Percentiles rank a stretch among this genome's conserved stretches.
phyloP scores from a whole-genome alignment of 495 filamentous ascomycete genomes.

The Podospora tetraspora region DNA sequence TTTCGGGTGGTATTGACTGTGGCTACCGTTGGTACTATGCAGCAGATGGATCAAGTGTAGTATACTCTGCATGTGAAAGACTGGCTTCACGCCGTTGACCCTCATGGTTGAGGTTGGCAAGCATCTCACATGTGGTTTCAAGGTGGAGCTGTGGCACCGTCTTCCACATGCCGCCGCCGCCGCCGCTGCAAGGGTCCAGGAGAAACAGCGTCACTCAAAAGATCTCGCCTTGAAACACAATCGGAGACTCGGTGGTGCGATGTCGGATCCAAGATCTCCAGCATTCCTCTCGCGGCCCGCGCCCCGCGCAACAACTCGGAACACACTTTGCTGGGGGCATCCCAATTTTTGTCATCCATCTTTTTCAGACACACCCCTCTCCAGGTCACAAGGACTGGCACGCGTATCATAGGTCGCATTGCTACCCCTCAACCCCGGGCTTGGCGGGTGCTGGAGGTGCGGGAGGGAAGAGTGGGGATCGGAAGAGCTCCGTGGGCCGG shows the following conservation, averaged over 20 bases:
- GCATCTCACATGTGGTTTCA: neutral
- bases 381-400: conserved; percentile 10
- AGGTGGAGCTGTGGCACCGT: neutral
- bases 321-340: neutral
- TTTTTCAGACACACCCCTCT: neutral
- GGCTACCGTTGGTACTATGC: too few species aligned
- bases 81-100: too few species aligned
- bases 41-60: too few species aligned
- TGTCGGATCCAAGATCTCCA: neutral
- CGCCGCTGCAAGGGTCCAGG: neutral
- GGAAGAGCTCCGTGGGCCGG: too few species aligned
- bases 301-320: conserved; percentile 9
- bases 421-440: conserved; percentile 5
- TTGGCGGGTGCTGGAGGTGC: conserved; percentile 2
- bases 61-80: neutral
- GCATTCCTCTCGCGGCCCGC: conserved; percentile 4
- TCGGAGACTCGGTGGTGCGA: neutral
- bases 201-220: neutral
- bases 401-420: conserved; percentile 6
- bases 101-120: neutral
- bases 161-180: neutral
- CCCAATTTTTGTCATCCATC: conserved; percentile 1
- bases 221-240: neutral
- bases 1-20: neutral
- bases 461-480: neutral